Base-by-base conservation (phyloP, 805 yeast genomes). In the Sugiyamaella chiloensis region DNA sequence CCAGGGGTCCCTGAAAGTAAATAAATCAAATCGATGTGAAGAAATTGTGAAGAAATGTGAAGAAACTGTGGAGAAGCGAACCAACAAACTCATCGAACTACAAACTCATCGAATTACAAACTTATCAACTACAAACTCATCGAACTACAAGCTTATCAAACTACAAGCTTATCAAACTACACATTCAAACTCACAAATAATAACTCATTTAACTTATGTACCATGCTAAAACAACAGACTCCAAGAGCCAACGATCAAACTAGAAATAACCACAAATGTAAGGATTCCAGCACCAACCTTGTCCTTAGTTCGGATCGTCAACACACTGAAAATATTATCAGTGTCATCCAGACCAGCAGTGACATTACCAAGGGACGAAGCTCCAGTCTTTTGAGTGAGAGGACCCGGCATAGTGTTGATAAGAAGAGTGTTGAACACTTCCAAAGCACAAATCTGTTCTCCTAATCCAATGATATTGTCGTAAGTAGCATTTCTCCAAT, bases 361-460 rank as follows among this genome's bases (percentile, higher is more conserved):
- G n/a, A 80, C 78, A 62, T 79, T 74, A 50, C 90, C 89, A 4
- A 56, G 47, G 0, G 93, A 83, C 1, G 85, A 66, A 26, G 89
- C 96, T 42, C 95, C 95, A 41, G 69, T 69, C 1, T 17, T 20
- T 9, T 78, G 72, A 0, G 89, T 80, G 52, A 73, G 79, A 1
- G 96, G 96, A 31, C 78, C 74, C 2, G 76, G 47, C 42, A 21
- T 32, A 5, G 50, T 43, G 31, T 61, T 55, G 23, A 69, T 57
- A 30, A 72, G 64, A 37, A 75, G 61, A 14, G 72, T 64, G 58
- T 70, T 70, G 26, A 85, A 71, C 2, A 74, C 71, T 54, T 87
- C 95, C 46, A 86, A 66, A 0, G 95, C 93, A 32, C 79, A 68
- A 74, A 85, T 82, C 65, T 87, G 95, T 65, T 88, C 95, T 43